Evolutionary conservation across 2,329 filamentous ascomycete genomes (phyloP).

Genomic region (Colletotrichum ledebouriae): DNA sequence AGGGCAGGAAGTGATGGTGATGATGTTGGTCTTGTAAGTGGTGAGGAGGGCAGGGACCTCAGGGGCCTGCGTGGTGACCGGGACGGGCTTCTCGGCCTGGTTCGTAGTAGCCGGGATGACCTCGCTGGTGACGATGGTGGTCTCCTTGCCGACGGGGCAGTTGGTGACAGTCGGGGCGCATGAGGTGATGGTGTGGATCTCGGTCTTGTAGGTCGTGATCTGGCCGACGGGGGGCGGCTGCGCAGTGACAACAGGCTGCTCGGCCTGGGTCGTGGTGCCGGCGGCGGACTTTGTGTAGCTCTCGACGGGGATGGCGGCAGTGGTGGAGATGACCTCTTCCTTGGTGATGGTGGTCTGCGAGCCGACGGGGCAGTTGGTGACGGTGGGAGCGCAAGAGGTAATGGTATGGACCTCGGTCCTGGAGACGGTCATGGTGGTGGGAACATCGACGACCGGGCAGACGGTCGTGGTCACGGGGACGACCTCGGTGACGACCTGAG

Average conservation of each 20-base stretch:
- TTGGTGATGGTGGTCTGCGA: slow-evolving; percentile 36
- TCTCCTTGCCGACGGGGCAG: slow-evolving; percentile 44
- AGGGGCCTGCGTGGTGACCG: slow-evolving; percentile 44
- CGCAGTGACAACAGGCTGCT: slow-evolving; percentile 25
- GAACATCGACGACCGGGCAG: slow-evolving; percentile 52
- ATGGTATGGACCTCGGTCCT: slow-evolving; percentile 48
- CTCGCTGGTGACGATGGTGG: slow-evolving; percentile 31
- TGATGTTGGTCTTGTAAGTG: slow-evolving; percentile 57
- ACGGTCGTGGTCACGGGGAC: slow-evolving; percentile 61
- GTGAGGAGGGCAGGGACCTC: slow-evolving; percentile 44
- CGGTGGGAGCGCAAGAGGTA: slow-evolving; percentile 47
- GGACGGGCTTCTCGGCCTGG: slow-evolving; percentile 22
- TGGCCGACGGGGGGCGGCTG: slow-evolving; percentile 15
- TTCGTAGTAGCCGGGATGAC: slow-evolving; percentile 17
- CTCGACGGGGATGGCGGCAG: slow-evolving; percentile 32
- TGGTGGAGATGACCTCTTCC: slow-evolving; percentile 31
- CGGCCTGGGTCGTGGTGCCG: neutral
- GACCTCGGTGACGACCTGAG: slow-evolving; percentile 46
- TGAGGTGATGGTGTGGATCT: slow-evolving; percentile 48
- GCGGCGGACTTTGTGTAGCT: slow-evolving; percentile 35
- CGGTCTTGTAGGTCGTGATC: slow-evolving; percentile 44
- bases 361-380: slow-evolving; percentile 46
- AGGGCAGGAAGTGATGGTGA: slow-evolving; percentile 69
- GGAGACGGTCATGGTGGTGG: slow-evolving; percentile 38
- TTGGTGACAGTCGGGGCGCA: slow-evolving; percentile 46